Percentiles rank a stretch among this genome's conserved stretches.
Evolutionary conservation across 2,329 filamentous ascomycete species (phyloP).

Genomic region (Atkinsonella texensis): DNA sequence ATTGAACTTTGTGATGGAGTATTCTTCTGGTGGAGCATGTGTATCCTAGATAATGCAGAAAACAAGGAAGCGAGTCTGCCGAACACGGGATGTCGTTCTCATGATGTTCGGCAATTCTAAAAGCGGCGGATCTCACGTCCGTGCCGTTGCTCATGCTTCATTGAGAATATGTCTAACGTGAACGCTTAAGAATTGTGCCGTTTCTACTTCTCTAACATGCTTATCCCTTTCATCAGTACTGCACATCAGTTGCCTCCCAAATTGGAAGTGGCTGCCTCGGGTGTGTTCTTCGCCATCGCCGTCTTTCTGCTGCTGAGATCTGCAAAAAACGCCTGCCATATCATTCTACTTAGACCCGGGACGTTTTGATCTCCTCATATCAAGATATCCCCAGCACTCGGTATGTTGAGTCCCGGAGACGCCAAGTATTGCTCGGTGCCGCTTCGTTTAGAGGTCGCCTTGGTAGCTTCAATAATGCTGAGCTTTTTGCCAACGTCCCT

Average conservation of each 20-base stretch:
- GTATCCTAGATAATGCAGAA: background rate
- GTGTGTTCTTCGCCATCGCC: background rate
- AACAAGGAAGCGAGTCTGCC: background rate
- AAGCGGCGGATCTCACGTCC: too few species aligned
- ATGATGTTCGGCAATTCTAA: too few species aligned
- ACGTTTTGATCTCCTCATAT: constrained; percentile 11
- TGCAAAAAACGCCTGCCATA: background rate
- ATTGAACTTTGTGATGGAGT: background rate
- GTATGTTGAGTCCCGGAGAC: constrained; percentile 14
- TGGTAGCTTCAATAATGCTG: constrained; percentile 38
- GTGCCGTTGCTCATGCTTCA: background rate
- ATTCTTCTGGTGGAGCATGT: background rate
- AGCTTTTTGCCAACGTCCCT: constrained; percentile 69
- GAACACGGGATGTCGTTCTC: background rate
- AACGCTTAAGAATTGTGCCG: background rate
- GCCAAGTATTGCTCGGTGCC: constrained; percentile 8
- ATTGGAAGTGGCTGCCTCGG: background rate
- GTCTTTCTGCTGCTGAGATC: background rate
- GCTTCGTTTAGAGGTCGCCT: constrained; percentile 12
- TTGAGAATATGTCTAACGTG: background rate
- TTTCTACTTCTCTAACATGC: background rate
- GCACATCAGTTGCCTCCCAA: background rate
- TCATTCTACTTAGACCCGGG: constrained; percentile 1
- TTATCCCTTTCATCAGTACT: background rate
- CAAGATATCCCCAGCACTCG: constrained; percentile 20